Evolutionary conservation across 495 filamentous ascomycete genomes (phyloP).

Genomic region (Trichocladium antarcticum): DNA sequence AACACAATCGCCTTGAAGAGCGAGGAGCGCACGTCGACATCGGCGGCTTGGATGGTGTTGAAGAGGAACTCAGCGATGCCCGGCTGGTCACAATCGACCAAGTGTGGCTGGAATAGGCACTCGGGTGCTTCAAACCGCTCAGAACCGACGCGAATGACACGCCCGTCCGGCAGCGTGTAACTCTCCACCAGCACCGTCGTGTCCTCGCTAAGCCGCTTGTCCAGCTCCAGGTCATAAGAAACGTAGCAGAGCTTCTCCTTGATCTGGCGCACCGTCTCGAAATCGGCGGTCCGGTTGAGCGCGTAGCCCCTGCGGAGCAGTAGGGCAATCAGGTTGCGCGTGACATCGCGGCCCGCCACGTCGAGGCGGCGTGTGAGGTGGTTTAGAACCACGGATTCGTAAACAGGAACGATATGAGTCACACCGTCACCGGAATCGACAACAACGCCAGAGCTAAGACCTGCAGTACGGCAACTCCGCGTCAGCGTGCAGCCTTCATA

Average conservation of each 20-base stretch:
- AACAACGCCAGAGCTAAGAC: slow-evolving; percentile 89
- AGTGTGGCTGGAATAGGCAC: slow-evolving; percentile 96
- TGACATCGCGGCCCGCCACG: slow-evolving; percentile 94
- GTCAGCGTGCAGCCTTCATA: background rate
- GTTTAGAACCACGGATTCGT: slow-evolving; percentile 93
- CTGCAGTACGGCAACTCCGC: slow-evolving; percentile 26
- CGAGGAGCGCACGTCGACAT: slow-evolving; percentile 85
- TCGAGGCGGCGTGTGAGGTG: slow-evolving; percentile 89
- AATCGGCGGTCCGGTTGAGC: slow-evolving; percentile 95
- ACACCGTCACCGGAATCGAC: slow-evolving; percentile 98
- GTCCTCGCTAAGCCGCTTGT: slow-evolving; percentile 91
- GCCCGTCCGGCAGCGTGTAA: slow-evolving; percentile 92
- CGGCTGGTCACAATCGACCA: slow-evolving; percentile 95
- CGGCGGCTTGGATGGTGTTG: slow-evolving; percentile 93
- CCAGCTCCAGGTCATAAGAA: slow-evolving; percentile 92
- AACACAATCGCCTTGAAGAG: slow-evolving; percentile 96
- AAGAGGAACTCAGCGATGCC: slow-evolving; percentile 95
- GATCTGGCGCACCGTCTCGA: slow-evolving; percentile 97
- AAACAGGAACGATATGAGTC: slow-evolving; percentile 96
- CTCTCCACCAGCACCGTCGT: slow-evolving; percentile 95
- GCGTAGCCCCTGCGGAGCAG: slow-evolving; percentile 93
- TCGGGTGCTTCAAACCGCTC: slow-evolving; percentile 97
- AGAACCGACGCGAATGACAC: slow-evolving; percentile 88
- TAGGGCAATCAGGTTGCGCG: slow-evolving; percentile 89
- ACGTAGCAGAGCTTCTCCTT: slow-evolving; percentile 99